Base-by-base conservation (phyloP, 1,139 yeast genomes). In the Debaryomyces udenii region DNA sequence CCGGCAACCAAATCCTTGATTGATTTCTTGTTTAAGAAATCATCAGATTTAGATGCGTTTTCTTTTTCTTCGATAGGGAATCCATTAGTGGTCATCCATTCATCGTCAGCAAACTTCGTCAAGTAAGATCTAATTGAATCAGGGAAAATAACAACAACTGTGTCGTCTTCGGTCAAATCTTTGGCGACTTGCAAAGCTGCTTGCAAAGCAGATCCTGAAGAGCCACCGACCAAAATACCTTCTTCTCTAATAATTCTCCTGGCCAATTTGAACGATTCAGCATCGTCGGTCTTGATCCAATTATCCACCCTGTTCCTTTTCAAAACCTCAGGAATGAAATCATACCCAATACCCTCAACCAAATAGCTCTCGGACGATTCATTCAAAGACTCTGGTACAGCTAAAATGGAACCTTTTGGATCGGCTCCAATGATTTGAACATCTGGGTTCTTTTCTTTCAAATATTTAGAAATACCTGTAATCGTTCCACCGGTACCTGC, bases 301-400 rank as follows among this genome's bases (percentile, higher is more conserved):
- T 75, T 66, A 62, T 88, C 95, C 31, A 88, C 84, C 43, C 69
- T 64, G 18, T 67, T 57, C 65, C 95, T 78, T 59, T 83, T 72
- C 58, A 88, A 76, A 18, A 86, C 96, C 41, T 86, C 87, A 37
- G 96, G 96, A 47, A 88, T 74, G 59, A 88, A 88, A 66, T 88
- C 96, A 62, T 88, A 88, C 52, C 96, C 96, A 55, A 88, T 88
- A 64, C 96, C 96, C 68, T 88, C 96, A 37, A 88, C 96, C 59
- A 86, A 79, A 68, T 88, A 88, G 15, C 81, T 76, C 13, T 78
- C 81, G 31, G 71, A 62, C 26, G 81, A 64, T 31, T 71, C 61
- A 65, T 88, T 88, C 55, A 88, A 74, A n/a, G 81, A 59, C 59
- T 81, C 93, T 27, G 96, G 96, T 43, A 74, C 74, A 20, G 96